Evolutionary conservation across 352 stramenopile genomes (phyloP).

Genomic region (Pythium chondricola): DNA sequence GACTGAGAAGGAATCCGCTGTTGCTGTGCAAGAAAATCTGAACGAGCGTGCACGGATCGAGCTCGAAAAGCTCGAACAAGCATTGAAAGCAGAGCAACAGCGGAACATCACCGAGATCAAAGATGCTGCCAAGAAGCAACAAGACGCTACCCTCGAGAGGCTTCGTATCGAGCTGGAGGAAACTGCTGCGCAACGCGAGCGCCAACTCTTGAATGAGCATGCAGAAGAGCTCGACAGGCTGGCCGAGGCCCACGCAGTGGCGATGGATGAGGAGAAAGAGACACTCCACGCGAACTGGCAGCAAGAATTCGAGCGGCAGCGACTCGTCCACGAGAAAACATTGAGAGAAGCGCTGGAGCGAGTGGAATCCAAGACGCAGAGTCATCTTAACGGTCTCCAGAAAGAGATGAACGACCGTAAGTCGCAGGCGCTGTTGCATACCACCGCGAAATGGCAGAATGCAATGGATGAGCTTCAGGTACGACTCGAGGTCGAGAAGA

Average conservation of each 20-base stretch:
- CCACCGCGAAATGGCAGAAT: constrained; percentile 63
- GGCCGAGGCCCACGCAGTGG: constrained; percentile 8
- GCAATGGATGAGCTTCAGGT: constrained; percentile 61
- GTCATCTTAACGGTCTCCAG: constrained; percentile 33
- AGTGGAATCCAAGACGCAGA: constrained; percentile 27
- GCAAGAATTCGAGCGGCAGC: constrained; percentile 23
- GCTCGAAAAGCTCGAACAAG: background rate
- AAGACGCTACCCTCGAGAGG: background rate
- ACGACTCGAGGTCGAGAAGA: constrained; percentile 56
- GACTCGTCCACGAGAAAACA: constrained; percentile 22
- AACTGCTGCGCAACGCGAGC: background rate
- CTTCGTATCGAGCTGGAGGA: background rate
- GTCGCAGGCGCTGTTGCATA: constrained; percentile 48
- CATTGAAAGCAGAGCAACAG: background rate
- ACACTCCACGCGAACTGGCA: constrained; percentile 28
- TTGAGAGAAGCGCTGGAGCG: constrained; percentile 28
- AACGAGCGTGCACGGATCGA: background rate
- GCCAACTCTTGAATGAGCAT: background rate
- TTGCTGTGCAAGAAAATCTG: background rate
- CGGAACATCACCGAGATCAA: background rate
- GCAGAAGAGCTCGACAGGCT: constrained; percentile 2
- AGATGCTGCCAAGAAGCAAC: background rate
- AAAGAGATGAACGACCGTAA: constrained; percentile 64
- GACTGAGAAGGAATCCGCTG: constrained; percentile 1
- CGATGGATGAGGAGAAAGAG: constrained; percentile 26